Evolutionary conservation across 164 flowering plant species (phyloP).

Genomic region (Akebia trifoliata): DNA sequence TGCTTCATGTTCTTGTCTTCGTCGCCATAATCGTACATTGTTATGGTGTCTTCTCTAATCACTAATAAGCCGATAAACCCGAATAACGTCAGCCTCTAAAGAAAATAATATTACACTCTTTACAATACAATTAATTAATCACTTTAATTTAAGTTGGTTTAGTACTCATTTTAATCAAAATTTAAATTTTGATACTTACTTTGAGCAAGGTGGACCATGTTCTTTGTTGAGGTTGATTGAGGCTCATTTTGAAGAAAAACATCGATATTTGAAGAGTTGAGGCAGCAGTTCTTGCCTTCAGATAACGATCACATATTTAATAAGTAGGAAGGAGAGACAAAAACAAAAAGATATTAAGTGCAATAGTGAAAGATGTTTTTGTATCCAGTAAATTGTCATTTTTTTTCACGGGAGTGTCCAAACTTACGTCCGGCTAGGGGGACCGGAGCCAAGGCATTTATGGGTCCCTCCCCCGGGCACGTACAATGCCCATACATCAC

Average conservation of each 20-base stretch:
- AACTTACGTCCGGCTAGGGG: too few species aligned
- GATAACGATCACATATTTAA: neutral
- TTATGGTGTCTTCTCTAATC: constrained; percentile 47
- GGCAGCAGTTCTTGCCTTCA: constrained; percentile 73
- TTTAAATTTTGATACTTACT: constrained; percentile 42
- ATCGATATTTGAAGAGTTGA: constrained; percentile 43
- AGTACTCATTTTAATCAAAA: too few species aligned
- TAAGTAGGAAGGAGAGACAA: neutral
- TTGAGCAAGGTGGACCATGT: constrained; percentile 76
- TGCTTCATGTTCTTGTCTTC: constrained; percentile 41
- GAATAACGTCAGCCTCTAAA: neutral
- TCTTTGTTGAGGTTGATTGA: constrained; percentile 68
- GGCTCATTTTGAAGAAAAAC: constrained; percentile 55
- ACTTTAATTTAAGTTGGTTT: too few species aligned
- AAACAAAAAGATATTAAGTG: too few species aligned
- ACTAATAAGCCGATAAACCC: constrained; percentile 29
- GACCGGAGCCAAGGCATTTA: too few species aligned
- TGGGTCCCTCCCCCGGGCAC: too few species aligned
- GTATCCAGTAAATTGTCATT: too few species aligned
- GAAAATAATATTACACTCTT: neutral
- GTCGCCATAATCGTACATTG: constrained; percentile 59
- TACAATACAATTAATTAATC: too few species aligned
- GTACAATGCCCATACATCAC: too few species aligned
- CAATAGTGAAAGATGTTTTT: too few species aligned
- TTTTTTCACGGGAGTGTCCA: too few species aligned